Evolutionary conservation across 2,329 filamentous ascomycete genomes (phyloP).

Genomic region (Diplodia intermedia): DNA sequence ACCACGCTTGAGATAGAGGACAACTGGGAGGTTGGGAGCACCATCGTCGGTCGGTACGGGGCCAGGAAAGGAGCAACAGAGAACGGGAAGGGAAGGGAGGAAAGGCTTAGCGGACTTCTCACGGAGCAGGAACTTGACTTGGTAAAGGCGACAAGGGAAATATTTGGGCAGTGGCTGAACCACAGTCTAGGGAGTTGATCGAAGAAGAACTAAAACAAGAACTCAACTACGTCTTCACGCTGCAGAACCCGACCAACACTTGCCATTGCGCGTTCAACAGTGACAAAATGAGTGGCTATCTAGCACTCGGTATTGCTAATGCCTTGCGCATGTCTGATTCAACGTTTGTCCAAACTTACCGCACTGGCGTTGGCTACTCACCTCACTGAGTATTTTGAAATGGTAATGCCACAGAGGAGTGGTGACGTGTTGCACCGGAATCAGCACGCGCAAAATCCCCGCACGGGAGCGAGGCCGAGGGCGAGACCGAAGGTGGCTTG

Average conservation of each 20-base stretch:
- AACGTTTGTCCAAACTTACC: too few species aligned
- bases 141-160: not conserved
- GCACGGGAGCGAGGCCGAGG: not conserved
- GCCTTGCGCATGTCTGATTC: too few species aligned
- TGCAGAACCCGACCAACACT: too few species aligned
- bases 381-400: too few species aligned
- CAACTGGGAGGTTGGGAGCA: slow-evolving; percentile 21
- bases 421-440: too few species aligned
- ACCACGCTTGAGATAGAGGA: slow-evolving; percentile 18
- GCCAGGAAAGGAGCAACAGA: not conserved
- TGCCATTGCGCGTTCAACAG: too few species aligned
- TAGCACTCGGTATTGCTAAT: too few species aligned
- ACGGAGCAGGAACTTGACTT: slow-evolving; percentile 14
- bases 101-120: not conserved
- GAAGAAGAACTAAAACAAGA: not conserved
- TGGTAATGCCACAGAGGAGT: too few species aligned
- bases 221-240: not conserved
- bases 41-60: not conserved
- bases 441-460: too few species aligned
- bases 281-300: too few species aligned
- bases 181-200: slow-evolving; percentile 27
- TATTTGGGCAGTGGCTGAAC: slow-evolving; percentile 29
- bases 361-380: too few species aligned
- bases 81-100: not conserved
- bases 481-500: slow-evolving; percentile 8